Evolutionary conservation across 2,329 filamentous ascomycete species (phyloP).

Genomic region (Calonectria honghensis): DNA sequence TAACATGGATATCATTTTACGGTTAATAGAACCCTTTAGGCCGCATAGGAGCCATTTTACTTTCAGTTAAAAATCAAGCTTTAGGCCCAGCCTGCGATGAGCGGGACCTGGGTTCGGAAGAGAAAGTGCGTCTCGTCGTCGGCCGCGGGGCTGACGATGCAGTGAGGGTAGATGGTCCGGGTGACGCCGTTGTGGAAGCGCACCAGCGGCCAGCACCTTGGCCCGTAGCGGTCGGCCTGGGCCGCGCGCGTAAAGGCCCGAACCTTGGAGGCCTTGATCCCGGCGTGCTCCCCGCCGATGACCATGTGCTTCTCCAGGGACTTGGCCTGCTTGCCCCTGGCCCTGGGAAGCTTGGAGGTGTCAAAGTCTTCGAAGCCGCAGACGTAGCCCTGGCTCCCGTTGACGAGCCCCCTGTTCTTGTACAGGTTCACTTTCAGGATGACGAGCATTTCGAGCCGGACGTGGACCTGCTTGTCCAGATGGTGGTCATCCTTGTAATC

Average conservation of each 20-base stretch:
- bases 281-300: conserved; percentile 34
- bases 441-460: conserved; percentile 48
- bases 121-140: too few species aligned
- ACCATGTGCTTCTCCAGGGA: background rate
- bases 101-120: conserved; percentile 75
- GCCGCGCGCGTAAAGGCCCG: conserved; percentile 34
- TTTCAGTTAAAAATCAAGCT: too few species aligned
- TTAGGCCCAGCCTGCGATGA: conserved; percentile 74
- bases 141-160: conserved; percentile 65
- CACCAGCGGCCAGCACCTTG: conserved; percentile 59
- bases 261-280: conserved; percentile 38
- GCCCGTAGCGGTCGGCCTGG: background rate
- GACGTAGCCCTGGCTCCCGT: conserved; percentile 55
- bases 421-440: conserved; percentile 53
- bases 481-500: too few species aligned
- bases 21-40: too few species aligned
- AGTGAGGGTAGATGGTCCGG: conserved; percentile 70
- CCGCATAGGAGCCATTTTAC: too few species aligned
- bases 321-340: conserved; percentile 1
- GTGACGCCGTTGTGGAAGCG: conserved; percentile 68
- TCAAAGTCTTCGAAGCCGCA: conserved; percentile 45
- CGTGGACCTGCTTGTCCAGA: conserved; percentile 34
- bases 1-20: too few species aligned
- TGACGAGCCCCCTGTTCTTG: conserved; percentile 38
- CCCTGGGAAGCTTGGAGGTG: background rate